Evolutionary conservation across 768 basidiomycete species (phyloP).

Genomic region (Trametes cubensis): DNA sequence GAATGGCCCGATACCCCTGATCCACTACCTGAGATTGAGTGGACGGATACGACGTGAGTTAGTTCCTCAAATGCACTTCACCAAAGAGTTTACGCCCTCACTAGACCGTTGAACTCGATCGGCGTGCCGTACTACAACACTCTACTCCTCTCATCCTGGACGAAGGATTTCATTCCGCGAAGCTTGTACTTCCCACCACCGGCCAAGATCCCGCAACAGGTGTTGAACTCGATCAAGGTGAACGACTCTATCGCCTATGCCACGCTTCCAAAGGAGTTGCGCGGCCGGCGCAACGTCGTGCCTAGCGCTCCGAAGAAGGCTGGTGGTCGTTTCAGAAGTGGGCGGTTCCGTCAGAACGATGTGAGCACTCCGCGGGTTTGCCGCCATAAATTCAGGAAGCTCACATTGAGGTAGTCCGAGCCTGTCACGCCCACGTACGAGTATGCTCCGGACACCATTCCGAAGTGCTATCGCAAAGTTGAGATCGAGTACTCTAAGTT

Average conservation of each 20-base stretch:
- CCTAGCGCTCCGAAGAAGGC: slow-evolving; percentile 52
- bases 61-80: neutral
- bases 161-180: slow-evolving; percentile 55
- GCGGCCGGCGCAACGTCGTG: slow-evolving; percentile 81
- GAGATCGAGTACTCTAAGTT: slow-evolving; percentile 99
- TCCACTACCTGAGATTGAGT: slow-evolving; percentile 69
- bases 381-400: neutral
- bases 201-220: slow-evolving; percentile 74
- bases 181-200: slow-evolving; percentile 64
- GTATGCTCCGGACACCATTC: slow-evolving; percentile 61
- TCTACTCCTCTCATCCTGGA: slow-evolving; percentile 70
- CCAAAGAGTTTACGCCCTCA: neutral
- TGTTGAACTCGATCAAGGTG: slow-evolving; percentile 77
- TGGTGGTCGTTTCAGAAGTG: slow-evolving; percentile 84
- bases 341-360: slow-evolving; percentile 45
- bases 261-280: slow-evolving; percentile 80
- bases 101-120: slow-evolving; percentile 83
- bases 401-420: slow-evolving; percentile 51
- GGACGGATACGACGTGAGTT: slow-evolving; percentile 80
- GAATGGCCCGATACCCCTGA: slow-evolving; percentile 84
- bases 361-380: neutral
- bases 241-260: slow-evolving; percentile 94
- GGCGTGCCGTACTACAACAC: slow-evolving; percentile 85
- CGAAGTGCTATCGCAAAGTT: slow-evolving; percentile 84
- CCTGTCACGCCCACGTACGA: slow-evolving; percentile 57